Evolutionary conservation across 192 early-diverging fungal genomes (phyloP).

Genomic region (Powellomyces hirtus): DNA sequence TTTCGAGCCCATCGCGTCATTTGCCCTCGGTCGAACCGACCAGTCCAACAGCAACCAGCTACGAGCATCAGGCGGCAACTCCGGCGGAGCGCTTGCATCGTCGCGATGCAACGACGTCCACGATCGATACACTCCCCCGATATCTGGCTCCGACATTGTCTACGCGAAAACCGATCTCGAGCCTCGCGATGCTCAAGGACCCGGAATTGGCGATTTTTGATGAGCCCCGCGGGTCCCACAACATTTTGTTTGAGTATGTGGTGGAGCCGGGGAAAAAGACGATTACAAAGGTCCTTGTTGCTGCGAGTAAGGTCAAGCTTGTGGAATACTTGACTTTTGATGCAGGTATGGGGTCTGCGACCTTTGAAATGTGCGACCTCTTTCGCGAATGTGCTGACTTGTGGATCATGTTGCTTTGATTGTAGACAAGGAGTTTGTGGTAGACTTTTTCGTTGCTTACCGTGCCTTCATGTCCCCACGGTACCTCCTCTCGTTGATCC

Average conservation of each 20-base stretch:
- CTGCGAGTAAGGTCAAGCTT: conserved; percentile 5
- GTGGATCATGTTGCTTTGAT: not conserved
- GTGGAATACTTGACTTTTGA: conserved; percentile 21
- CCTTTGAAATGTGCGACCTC: not conserved
- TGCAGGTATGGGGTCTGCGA: conserved; percentile 6
- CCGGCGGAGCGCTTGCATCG: not conserved
- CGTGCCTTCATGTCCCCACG: conserved; percentile 11
- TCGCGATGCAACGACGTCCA: not conserved
- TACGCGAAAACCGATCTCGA: too few relatives aligned
- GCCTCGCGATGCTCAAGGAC: too few relatives aligned
- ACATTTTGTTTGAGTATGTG: conserved; percentile 20
- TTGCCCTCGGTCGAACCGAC: too few relatives aligned
- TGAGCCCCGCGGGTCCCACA: conserved; percentile 3
- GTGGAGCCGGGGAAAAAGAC: conserved; percentile 10
- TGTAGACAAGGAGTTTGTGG: conserved; percentile 12
- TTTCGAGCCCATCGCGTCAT: too few relatives aligned
- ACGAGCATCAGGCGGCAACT: too few relatives aligned
- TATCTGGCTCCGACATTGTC: too few relatives aligned
- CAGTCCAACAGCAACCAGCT: too few relatives aligned
- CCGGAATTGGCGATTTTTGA: conserved; percentile 6
- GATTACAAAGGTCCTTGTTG: conserved; percentile 9
- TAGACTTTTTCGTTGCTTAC: conserved; percentile 23
- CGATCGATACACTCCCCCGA: too few relatives aligned
- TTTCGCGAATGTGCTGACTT: not conserved
- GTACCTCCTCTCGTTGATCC: conserved; percentile 1